phyloP scores from a whole-genome alignment of 371 early-diverging fungal species.

The Mucor lusitanicus region DNA sequence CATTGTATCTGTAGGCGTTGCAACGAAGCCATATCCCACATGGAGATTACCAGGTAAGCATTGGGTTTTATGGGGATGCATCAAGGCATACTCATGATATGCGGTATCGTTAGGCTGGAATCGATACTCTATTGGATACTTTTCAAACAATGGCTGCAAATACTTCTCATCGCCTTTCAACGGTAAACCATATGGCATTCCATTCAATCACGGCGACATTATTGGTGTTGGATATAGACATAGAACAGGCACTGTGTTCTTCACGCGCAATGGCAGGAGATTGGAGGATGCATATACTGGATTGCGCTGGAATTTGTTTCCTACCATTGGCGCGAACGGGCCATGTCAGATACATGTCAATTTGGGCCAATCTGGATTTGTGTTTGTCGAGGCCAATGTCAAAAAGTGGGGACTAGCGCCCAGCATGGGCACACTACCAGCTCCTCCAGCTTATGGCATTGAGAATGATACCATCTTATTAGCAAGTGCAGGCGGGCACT shows the following conservation, averaged over 20 bases:
- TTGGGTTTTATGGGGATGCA: background rate
- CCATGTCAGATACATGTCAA: slow-evolving; percentile 70
- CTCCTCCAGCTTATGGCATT: slow-evolving; percentile 69
- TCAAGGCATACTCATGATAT: background rate
- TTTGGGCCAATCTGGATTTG: slow-evolving; percentile 61
- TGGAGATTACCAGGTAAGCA: slow-evolving; percentile 70
- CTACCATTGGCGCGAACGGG: slow-evolving; percentile 68
- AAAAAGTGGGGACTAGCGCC: slow-evolving; percentile 84
- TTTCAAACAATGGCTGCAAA: slow-evolving; percentile 64
- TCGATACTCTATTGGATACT: slow-evolving; percentile 74
- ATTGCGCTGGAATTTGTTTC: slow-evolving; percentile 59
- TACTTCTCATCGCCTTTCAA: slow-evolving; percentile 67
- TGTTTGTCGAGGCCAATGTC: slow-evolving; percentile 83
- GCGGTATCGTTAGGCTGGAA: slow-evolving; percentile 57
- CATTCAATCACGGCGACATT: slow-evolving; percentile 72
- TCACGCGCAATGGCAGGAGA: slow-evolving; percentile 75
- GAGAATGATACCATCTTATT: slow-evolving; percentile 55
- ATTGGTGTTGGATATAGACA: slow-evolving; percentile 80
- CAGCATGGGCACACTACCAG: slow-evolving; percentile 65
- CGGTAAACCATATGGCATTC: slow-evolving; percentile 60
- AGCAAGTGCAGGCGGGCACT: slow-evolving; percentile 32
- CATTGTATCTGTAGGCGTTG: slow-evolving; percentile 65
- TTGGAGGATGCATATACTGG: slow-evolving; percentile 61
- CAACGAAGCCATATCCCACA: slow-evolving; percentile 71
- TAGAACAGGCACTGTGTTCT: slow-evolving; percentile 74